Conservation (phyloP, 2,329 filamentous ascomycete species). For the Botrytis cinerea region DNA sequence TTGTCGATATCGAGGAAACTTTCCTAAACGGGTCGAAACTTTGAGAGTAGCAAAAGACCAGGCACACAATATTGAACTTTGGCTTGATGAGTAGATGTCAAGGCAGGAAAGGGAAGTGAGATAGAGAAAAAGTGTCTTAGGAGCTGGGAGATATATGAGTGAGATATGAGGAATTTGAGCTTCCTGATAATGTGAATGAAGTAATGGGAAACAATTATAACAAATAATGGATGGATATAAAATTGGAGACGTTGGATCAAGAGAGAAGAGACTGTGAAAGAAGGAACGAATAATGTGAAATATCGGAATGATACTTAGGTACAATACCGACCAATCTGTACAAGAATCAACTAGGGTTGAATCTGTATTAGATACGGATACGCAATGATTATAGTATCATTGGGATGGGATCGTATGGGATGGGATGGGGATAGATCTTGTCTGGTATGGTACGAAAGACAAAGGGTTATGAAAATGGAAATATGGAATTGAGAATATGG, state of each 20-base stretch:
- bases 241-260: constrained; percentile 15
- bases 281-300: constrained; percentile 18
- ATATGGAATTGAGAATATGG: constrained; percentile 2
- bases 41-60: constrained; percentile 4
- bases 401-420: neutral
- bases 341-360: constrained; percentile 18
- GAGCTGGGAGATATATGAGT: neutral
- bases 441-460: constrained; percentile 13
- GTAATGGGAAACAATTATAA: constrained; percentile 10
- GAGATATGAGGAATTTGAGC: neutral
- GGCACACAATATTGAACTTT: constrained; percentile 8
- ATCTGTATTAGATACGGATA: constrained; percentile 20
- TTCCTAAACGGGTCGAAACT: constrained; percentile 16
- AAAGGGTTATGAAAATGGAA: constrained; percentile 18
- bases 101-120: neutral
- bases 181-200: constrained; percentile 8
- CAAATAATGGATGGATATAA: constrained; percentile 18
- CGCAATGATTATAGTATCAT: constrained; percentile 16
- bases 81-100: neutral
- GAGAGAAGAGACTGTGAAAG: neutral
- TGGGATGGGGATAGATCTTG: neutral
- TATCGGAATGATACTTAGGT: constrained; percentile 20
- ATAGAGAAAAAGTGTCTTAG: neutral
- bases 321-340: constrained; percentile 12
- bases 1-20: constrained; percentile 3